A percentile compares a stretch with the other conserved stretches of the same genome.
These are phyloP conservation scores for Colletotrichum karsti DNA, from an alignment of 2,329 filamentous ascomycete genomes.

Conservation along the genomic window DNA sequence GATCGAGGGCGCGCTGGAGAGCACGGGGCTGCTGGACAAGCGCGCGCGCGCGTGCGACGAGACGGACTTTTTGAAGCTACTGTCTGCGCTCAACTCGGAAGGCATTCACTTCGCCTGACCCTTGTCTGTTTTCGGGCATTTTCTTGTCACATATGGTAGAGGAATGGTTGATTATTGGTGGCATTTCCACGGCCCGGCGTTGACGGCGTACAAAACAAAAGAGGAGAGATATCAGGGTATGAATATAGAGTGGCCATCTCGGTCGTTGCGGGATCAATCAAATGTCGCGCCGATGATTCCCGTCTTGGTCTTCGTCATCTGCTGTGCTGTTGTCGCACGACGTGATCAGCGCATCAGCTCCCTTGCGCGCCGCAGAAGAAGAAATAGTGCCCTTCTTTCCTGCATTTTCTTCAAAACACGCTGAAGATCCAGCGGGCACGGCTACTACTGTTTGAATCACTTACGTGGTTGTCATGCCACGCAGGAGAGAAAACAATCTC, in stretches of 20 bases:
- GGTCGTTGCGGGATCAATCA: not conserved
- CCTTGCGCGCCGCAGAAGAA: too few species aligned
- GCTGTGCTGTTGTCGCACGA: too few species aligned
- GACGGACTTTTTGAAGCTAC: constrained; percentile 85
- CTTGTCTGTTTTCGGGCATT: too few species aligned
- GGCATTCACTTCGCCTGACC: constrained; percentile 87
- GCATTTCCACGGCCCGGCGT: constrained; percentile 24
- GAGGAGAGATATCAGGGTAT: not conserved
- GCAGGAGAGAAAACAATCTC: not conserved
- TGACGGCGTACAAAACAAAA: constrained; percentile 23
- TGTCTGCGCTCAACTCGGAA: constrained; percentile 87
- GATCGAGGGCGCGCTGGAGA: constrained; percentile 84
- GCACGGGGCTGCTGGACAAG: constrained; percentile 83
- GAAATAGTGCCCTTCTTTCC: too few species aligned
- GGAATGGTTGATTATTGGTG: not conserved
- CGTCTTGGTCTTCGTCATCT: too few species aligned
- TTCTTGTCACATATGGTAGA: not conserved
- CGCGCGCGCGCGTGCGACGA: constrained; percentile 89
- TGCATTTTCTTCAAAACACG: too few species aligned
- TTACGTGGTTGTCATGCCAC: too few species aligned
- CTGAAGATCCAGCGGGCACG: too few species aligned
- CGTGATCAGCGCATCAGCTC: too few species aligned
- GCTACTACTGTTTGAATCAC: too few species aligned
- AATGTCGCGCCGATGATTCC: not conserved
- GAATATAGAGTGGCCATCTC: constrained; percentile 3